Base-by-base conservation (phyloP, 2,329 filamentous ascomycete species). In the Fusarium napiforme region DNA sequence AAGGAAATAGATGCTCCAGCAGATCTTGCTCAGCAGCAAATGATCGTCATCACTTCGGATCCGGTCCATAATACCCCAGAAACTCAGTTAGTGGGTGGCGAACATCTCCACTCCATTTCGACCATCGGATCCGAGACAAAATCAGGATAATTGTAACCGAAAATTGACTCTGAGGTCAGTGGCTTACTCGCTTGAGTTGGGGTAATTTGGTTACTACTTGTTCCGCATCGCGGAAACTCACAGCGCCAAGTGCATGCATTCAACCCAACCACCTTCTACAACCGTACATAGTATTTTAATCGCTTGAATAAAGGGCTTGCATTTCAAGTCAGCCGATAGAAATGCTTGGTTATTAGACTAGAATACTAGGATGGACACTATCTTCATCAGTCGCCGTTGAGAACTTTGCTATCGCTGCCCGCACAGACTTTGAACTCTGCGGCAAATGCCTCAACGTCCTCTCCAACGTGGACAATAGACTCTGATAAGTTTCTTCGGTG, bases 341-440 rank as follows among this genome's bases (percentile, higher is more conserved):
- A 18, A 16, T 16, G 14, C 15, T 7, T 39, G 15, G 2, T 6
- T 8, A 15, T 32, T 16, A 57, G 10, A 52, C 30, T 57, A 45
- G 21, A 28, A 36, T 46, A 47, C 42, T 40, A 21, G 15, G 40
- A n/a, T 53, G 34, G 11, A 16, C 15, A 21, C n/a, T 28, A 19
- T n/a, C 19, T 8, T 30, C 64, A 10, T 69, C 56, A 9, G 59
- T 18, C 19, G 50, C 36, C 10, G 47, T 66, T 21, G 66, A 69
- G 37, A 79, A 75, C 57, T 77, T 75, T 53, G 57, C 61, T 58
- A 77, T 74, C 6, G 79, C 79, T 4, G 78, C 78, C 37, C 76
- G 78, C 34, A 80, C 78, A 30, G 79, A 81, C 49, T 80, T 81
- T 32, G 79, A 81, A 50, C 78, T 75, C 60, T 80, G 78, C 1